These are phyloP conservation scores for Acorus calamus DNA, from an alignment of 106 monocot species.

Conservation along the genomic window DNA sequence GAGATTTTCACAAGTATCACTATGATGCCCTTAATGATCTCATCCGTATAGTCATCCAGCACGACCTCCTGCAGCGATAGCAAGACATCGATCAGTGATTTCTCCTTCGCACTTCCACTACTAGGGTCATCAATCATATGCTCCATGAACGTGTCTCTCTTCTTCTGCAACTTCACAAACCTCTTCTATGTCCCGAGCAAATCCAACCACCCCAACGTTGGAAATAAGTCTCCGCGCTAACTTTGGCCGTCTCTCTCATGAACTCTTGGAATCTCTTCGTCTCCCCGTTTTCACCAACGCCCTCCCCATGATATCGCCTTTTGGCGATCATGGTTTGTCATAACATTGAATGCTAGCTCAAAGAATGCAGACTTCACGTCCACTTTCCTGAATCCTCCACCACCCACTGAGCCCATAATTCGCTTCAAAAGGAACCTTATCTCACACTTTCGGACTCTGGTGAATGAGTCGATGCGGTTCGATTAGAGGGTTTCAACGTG, in stretches of 20 bases:
- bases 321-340: not conserved
- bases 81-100: constrained; percentile 21
- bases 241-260: not conserved
- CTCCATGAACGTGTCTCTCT: constrained; percentile 13
- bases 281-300: not conserved
- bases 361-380: not conserved
- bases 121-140: constrained; percentile 23
- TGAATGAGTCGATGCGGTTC: not conserved
- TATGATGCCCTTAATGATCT: constrained; percentile 30
- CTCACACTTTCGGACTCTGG: not conserved
- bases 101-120: constrained; percentile 7
- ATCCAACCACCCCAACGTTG: constrained; percentile 3
- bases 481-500: too few species aligned
- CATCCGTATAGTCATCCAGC: constrained; percentile 29
- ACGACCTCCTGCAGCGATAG: constrained; percentile 16
- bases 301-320: not conserved
- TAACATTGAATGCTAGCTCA: not conserved
- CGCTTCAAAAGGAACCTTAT: not conserved
- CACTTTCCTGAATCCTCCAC: not conserved
- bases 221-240: not conserved
- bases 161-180: constrained; percentile 10
- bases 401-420: not conserved
- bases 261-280: not conserved
- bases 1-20: constrained; percentile 14
- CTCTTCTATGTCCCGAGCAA: constrained; percentile 6